Conservation (phyloP, 345 rosid species). For the Gossypium thurberi region DNA sequence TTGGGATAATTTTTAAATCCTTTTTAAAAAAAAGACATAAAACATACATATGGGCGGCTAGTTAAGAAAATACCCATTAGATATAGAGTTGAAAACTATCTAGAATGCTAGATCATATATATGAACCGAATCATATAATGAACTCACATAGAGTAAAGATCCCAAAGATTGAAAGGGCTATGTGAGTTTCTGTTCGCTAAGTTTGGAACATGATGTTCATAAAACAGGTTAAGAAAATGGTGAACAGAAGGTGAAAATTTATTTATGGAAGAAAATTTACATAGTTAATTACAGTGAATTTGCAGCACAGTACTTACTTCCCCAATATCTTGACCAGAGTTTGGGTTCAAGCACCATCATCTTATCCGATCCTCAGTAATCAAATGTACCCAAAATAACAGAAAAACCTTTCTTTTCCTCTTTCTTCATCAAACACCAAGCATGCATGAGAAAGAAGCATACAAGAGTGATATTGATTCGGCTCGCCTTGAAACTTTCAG, state of each 20-base stretch:
- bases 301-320: neutral
- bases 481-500: slow-evolving; percentile 21
- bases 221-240: neutral
- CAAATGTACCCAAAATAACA: no score
- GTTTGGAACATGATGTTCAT: no score
- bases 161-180: no score
- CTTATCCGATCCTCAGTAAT: no score
- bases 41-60: no score
- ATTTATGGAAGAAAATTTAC: neutral
- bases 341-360: no score
- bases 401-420: neutral
- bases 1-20: no score
- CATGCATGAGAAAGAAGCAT: slow-evolving; percentile 8
- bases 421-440: neutral
- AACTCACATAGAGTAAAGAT: no score
- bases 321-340: neutral
- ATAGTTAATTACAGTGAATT: neutral
- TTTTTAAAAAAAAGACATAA: no score
- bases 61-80: neutral
- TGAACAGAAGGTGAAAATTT: neutral
- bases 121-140: no score
- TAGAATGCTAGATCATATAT: neutral
- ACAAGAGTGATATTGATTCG: slow-evolving; percentile 44
- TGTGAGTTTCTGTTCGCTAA: no score
- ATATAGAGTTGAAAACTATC: neutral